phyloP scores from a whole-genome alignment of 306 rosid species.

The Urtica urens region DNA sequence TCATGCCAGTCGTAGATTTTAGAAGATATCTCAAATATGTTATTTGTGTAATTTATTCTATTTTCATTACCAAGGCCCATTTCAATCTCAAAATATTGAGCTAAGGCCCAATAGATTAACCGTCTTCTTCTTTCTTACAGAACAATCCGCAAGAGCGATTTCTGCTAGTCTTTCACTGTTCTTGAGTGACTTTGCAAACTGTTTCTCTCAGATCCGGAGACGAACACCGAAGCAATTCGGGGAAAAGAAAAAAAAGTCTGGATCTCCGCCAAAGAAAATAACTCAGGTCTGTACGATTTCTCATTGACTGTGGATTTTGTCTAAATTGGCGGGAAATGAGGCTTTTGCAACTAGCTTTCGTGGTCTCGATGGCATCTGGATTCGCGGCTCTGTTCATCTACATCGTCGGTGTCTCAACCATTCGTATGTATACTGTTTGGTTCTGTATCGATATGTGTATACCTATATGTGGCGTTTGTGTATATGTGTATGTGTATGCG shows the following conservation, averaged over 20 bases:
- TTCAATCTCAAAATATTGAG: not conserved
- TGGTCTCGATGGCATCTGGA: constrained; percentile 37
- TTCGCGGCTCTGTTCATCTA: constrained; percentile 39
- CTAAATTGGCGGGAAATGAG: constrained; percentile 20
- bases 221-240: too few relatives aligned
- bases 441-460: not conserved
- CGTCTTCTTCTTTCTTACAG: not conserved
- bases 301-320: not conserved
- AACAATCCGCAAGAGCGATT: not conserved
- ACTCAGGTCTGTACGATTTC: not conserved
- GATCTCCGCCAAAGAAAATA: not conserved
- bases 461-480: too few relatives aligned
- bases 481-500: not conserved
- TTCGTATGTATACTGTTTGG: constrained; percentile 18
- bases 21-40: too few relatives aligned
- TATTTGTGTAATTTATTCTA: not conserved
- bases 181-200: not conserved
- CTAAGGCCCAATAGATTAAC: not conserved
- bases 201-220: not conserved
- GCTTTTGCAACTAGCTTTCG: constrained; percentile 32
- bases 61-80: not conserved
- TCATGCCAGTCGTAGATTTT: too few relatives aligned
- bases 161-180: not conserved
- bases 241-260: not conserved
- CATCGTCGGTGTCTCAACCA: constrained; percentile 34